Evolutionary conservation across 2,329 filamentous ascomycete species (phyloP).

Genomic region (Arthrocladium fulminans): DNA sequence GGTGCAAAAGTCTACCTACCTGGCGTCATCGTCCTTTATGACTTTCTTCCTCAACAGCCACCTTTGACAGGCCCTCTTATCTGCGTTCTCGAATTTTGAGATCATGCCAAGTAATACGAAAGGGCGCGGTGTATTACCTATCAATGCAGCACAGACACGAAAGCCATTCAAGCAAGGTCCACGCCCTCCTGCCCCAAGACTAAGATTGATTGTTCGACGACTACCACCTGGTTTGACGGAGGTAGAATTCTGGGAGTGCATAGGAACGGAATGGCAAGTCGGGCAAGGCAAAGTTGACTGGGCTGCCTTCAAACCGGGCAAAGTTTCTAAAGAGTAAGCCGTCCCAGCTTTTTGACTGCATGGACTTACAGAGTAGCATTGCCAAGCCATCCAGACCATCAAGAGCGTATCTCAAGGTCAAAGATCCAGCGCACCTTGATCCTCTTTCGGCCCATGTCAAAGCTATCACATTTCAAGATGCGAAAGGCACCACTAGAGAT

Average conservation of each 20-base stretch:
- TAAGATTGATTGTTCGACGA: conserved; percentile 77
- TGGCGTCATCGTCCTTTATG: not conserved
- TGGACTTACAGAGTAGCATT: conserved; percentile 43
- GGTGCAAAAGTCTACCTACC: not conserved
- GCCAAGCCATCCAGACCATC: conserved; percentile 76
- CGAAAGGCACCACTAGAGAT: conserved; percentile 64
- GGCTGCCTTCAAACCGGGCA: conserved; percentile 63
- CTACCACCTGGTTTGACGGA: conserved; percentile 79
- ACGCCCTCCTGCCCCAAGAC: conserved; percentile 48
- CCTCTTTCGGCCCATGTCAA: conserved; percentile 63
- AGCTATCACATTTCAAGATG: conserved; percentile 65
- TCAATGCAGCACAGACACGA: conserved; percentile 40
- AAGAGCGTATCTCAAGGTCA: conserved; percentile 72
- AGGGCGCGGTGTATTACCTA: conserved; percentile 45
- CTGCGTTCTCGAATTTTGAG: not conserved
- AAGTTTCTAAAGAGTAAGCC: conserved; percentile 72
- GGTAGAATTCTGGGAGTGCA: conserved; percentile 59
- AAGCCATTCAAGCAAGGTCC: conserved; percentile 34
- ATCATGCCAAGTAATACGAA: conserved; percentile 6
- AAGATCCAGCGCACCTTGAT: conserved; percentile 59
- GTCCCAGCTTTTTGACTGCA: conserved; percentile 13
- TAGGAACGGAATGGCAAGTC: conserved; percentile 73
- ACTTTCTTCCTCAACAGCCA: not conserved
- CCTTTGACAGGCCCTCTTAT: not conserved
- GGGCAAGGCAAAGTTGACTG: conserved; percentile 80